Conservation (phyloP, 2,329 filamentous ascomycete species). For the Exophiala sp. region DNA sequence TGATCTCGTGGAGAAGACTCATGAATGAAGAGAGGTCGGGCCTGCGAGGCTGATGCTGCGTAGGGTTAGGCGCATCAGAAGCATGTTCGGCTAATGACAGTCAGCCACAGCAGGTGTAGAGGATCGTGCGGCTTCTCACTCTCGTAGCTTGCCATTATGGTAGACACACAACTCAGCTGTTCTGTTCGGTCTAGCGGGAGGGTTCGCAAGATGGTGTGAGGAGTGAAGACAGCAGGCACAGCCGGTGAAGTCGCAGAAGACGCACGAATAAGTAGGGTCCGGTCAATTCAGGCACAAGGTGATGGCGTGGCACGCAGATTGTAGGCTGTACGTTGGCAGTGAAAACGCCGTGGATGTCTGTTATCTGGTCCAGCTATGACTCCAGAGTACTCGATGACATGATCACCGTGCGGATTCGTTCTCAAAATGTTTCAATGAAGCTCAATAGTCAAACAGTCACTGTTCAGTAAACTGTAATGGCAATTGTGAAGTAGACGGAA, state of each 20-base stretch:
- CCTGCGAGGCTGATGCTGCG: conserved; percentile 43
- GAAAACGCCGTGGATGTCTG: no score
- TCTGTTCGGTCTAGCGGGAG: not conserved
- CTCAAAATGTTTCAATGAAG: no score
- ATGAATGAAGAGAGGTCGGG: conserved; percentile 66
- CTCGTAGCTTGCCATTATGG: conserved; percentile 29
- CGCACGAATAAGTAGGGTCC: no score
- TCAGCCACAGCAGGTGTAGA: not conserved
- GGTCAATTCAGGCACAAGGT: conserved; percentile 16
- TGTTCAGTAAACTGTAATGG: not conserved
- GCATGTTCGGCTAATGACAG: conserved; percentile 27
- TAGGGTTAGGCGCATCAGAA: conserved; percentile 18
- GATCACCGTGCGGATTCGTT: no score
- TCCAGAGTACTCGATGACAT: no score
- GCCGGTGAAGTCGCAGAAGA: conserved; percentile 1
- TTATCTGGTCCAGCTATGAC: no score
- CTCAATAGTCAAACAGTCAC: not conserved
- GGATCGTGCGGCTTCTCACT: conserved; percentile 16
- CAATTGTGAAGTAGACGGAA: not conserved
- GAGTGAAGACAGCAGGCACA: not conserved
- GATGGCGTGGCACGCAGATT: conserved; percentile 19
- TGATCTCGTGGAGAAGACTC: conserved; percentile 57
- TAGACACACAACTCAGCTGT: not conserved
- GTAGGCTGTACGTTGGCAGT: no score
- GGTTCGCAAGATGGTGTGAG: conserved; percentile 1